Conservation (phyloP, 495 filamentous ascomycete genomes). For the Penicillium bovifimosum region DNA sequence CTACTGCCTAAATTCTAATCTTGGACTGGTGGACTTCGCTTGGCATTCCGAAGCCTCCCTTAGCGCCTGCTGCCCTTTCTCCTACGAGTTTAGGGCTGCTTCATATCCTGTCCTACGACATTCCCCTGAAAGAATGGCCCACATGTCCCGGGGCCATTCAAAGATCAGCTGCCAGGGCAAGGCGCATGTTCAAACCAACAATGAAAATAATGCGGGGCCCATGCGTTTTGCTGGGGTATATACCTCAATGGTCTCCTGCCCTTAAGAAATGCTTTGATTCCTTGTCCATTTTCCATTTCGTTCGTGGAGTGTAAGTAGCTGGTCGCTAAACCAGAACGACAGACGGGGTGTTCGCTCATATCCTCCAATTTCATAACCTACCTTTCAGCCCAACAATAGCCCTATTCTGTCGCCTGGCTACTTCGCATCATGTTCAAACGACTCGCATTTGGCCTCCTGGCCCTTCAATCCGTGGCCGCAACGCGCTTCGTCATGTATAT, state of each 20-base stretch:
- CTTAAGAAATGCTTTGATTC: neutral
- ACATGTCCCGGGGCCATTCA: constrained; percentile 6
- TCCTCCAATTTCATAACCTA: neutral
- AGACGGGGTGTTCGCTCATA: neutral
- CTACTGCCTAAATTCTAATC: no score
- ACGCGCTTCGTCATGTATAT: constrained; percentile 38
- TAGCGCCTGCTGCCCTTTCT: neutral
- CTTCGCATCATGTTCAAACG: constrained; percentile 26
- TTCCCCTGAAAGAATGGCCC: constrained; percentile 7
- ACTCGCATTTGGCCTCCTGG: constrained; percentile 29
- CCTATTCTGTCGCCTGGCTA: neutral
- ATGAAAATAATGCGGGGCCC: constrained; percentile 3
- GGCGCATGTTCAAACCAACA: neutral
- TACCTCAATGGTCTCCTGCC: neutral
- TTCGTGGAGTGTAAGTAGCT: constrained; percentile 1
- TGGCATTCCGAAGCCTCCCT: neutral
- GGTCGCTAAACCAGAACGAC: neutral
- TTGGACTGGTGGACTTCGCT: neutral
- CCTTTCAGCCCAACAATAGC: neutral
- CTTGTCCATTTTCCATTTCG: neutral
- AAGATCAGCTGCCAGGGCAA: neutral
- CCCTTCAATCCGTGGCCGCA: constrained; percentile 25
- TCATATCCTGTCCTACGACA: neutral
- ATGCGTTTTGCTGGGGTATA: neutral
- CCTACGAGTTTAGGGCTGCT: neutral